phyloP scores from a whole-genome alignment of 805 yeast species.

The Starmerella vaccinii region DNA sequence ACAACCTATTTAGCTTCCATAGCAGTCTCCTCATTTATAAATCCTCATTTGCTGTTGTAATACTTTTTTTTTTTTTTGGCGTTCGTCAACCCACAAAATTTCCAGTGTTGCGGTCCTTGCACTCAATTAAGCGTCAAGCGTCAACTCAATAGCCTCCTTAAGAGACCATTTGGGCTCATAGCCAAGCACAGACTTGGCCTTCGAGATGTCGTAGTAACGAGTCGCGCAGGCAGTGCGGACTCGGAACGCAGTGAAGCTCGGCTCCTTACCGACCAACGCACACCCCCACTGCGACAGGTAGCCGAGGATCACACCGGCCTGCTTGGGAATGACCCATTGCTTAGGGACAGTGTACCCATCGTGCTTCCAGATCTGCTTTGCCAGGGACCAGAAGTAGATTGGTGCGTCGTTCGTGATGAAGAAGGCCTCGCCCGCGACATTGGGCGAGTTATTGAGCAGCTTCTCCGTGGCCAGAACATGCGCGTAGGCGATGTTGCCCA shows the following conservation, averaged over 20 bases:
- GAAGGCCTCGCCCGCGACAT: slow-evolving; percentile 75
- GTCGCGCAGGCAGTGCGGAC: slow-evolving; percentile 86
- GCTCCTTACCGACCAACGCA: slow-evolving; percentile 64
- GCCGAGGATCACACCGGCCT: slow-evolving; percentile 73
- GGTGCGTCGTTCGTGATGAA: slow-evolving; percentile 92
- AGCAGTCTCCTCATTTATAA: too few relatives aligned
- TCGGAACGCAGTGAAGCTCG: slow-evolving; percentile 92
- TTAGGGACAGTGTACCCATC: slow-evolving; percentile 72
- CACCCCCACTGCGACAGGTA: slow-evolving; percentile 69
- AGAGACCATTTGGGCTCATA: slow-evolving; percentile 69
- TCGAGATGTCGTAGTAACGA: slow-evolving; percentile 83
- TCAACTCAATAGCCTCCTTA: slow-evolving; percentile 47
- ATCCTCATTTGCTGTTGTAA: too few relatives aligned
- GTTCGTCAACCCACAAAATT: background rate
- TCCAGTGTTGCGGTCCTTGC: too few relatives aligned
- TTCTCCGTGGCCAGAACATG: slow-evolving; percentile 87
- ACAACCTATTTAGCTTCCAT: too few relatives aligned
- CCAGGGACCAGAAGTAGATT: slow-evolving; percentile 92
- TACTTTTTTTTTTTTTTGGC: background rate
- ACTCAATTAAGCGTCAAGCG: too few relatives aligned
- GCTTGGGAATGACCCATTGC: slow-evolving; percentile 58
- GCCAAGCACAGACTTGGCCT: slow-evolving; percentile 69
- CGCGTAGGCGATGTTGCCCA: slow-evolving; percentile 96
- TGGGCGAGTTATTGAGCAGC: slow-evolving; percentile 38
- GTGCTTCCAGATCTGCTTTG: slow-evolving; percentile 93